These are phyloP conservation scores for Trichoderma lentiforme DNA, from an alignment of 2,329 filamentous ascomycete species.

Conservation along the genomic window DNA sequence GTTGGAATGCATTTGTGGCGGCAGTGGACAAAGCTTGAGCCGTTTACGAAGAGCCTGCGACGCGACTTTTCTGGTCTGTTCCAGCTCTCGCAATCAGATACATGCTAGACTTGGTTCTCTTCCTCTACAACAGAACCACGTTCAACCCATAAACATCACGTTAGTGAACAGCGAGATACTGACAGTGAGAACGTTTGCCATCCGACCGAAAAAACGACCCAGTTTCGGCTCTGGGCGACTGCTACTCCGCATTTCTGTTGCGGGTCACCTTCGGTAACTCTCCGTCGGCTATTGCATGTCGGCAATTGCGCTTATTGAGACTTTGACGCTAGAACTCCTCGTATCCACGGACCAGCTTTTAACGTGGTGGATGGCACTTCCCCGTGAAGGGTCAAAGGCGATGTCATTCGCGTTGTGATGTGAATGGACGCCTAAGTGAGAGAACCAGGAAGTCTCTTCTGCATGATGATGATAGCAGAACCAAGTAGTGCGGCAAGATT, in stretches of 20 bases:
- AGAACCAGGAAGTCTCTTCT: neutral
- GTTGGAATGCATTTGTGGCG: neutral
- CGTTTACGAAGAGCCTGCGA: neutral
- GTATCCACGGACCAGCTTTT: neutral
- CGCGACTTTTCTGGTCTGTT: neutral
- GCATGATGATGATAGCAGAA: neutral
- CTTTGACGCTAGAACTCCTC: neutral
- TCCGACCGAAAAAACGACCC: neutral
- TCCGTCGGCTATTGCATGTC: neutral
- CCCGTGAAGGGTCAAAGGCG: neutral
- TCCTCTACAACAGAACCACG: neutral
- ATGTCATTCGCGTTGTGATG: neutral
- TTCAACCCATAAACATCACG: neutral
- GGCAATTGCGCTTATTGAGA: neutral
- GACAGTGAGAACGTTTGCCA: neutral
- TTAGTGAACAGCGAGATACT: neutral
- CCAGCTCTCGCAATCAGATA: neutral
- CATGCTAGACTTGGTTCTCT: neutral
- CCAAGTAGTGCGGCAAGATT: neutral
- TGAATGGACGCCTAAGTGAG: neutral
- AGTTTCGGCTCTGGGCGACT: neutral
- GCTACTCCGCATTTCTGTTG: neutral
- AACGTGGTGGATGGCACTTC: neutral
- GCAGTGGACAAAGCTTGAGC: neutral
- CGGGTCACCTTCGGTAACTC: neutral